phyloP scores from a whole-genome alignment of 495 filamentous ascomycete genomes.

The Niebla homalea region DNA sequence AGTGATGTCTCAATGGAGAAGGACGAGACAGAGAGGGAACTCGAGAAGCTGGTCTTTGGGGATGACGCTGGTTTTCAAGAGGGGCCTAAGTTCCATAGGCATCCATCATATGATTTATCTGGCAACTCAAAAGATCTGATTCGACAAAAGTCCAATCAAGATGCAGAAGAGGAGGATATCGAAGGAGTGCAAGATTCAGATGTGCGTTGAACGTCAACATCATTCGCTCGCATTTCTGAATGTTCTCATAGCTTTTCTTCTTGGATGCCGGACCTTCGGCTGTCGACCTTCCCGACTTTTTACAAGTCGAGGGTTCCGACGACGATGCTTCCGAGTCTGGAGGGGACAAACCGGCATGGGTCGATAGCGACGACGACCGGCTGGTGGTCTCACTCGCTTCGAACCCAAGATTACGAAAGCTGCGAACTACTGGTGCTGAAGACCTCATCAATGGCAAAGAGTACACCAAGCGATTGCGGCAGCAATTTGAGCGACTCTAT shows the following conservation, averaged over 20 bases:
- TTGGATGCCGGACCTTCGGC: conserved; percentile 45
- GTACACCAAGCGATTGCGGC: conserved; percentile 64
- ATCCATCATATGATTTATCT: background rate
- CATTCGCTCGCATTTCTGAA: conserved; percentile 13
- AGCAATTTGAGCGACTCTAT: conserved; percentile 69
- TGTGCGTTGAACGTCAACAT: conserved; percentile 26
- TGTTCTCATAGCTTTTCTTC: conserved; percentile 47
- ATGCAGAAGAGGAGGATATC: conserved; percentile 23
- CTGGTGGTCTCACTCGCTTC: conserved; percentile 68
- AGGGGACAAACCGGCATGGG: conserved; percentile 52
- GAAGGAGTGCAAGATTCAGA: conserved; percentile 49
- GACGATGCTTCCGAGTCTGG: conserved; percentile 25
- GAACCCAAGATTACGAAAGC: conserved; percentile 60
- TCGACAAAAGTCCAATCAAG: conserved; percentile 9
- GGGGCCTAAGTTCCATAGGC: conserved; percentile 37
- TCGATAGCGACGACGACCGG: conserved; percentile 91
- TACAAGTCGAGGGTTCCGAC: conserved; percentile 25
- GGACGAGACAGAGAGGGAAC: conserved; percentile 66
- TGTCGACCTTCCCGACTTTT: conserved; percentile 33
- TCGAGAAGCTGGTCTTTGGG: conserved; percentile 78
- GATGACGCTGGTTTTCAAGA: conserved; percentile 66
- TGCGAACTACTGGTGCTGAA: conserved; percentile 65
- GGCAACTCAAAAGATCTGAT: background rate
- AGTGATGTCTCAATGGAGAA: conserved; percentile 41
- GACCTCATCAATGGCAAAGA: conserved; percentile 78